phyloP scores from a whole-genome alignment of 352 stramenopile genomes.

The Phytophthora melonis region DNA sequence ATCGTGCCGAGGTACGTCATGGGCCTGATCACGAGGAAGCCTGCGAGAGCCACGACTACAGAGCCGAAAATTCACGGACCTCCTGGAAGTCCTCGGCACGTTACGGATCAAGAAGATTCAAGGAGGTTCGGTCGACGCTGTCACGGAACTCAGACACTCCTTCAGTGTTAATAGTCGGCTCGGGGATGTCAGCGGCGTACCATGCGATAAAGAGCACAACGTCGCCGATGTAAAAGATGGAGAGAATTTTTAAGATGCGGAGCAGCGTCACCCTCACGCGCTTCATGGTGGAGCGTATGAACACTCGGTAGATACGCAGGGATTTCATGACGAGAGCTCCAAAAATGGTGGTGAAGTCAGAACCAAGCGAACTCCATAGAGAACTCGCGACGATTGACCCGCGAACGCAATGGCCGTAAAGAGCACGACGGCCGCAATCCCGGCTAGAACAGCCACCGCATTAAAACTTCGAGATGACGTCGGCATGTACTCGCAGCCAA shows the following conservation, averaged over 20 bases:
- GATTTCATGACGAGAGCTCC: conserved; percentile 58
- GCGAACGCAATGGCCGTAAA: conserved; percentile 46
- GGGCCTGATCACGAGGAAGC: conserved; percentile 50
- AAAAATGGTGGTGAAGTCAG: conserved; percentile 60
- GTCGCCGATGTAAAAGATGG: conserved; percentile 48
- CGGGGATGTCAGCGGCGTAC: conserved; percentile 47
- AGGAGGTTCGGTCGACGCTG: conserved; percentile 38
- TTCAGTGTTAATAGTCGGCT: conserved; percentile 31
- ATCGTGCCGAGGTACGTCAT: conserved; percentile 60
- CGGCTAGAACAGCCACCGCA: conserved; percentile 12
- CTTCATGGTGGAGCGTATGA: conserved; percentile 56
- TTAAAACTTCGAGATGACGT: conserved; percentile 30
- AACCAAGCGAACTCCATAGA: conserved; percentile 46
- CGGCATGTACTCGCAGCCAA: conserved; percentile 57
- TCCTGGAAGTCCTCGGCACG: conserved; percentile 74
- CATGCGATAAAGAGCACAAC: conserved; percentile 50
- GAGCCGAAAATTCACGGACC: conserved; percentile 69
- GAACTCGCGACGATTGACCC: conserved; percentile 29
- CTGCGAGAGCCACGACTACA: conserved; percentile 54
- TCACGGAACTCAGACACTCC: conserved; percentile 35
- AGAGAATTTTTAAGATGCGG: conserved; percentile 53
- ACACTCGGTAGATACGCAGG: conserved; percentile 66
- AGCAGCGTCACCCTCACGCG: conserved; percentile 43
- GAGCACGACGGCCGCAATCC: conserved; percentile 29
- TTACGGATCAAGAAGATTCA: conserved; percentile 63